Conservation (phyloP, 164 flowering plant species). For the Santalum album region DNA sequence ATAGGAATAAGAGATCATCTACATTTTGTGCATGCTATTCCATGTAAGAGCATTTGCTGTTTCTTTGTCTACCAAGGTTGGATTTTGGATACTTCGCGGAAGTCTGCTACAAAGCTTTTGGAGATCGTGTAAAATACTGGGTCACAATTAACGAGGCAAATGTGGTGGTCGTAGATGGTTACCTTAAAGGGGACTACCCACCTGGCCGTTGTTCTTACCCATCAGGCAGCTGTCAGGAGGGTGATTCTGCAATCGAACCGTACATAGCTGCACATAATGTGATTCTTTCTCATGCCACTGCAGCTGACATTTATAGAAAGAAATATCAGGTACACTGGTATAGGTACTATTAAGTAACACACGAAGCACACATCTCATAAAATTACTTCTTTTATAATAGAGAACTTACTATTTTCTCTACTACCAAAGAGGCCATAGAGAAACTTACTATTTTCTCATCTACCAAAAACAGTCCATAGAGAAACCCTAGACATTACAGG, state of each 20-base stretch:
- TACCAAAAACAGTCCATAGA: too few species aligned
- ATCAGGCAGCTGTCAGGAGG: not conserved
- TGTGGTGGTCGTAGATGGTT: not conserved
- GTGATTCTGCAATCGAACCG: slow-evolving; percentile 1
- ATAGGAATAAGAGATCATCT: too few species aligned
- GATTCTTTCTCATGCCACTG: slow-evolving; percentile 1
- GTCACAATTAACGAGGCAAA: slow-evolving; percentile 1
- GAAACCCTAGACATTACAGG: too few species aligned
- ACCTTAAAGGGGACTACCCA: not conserved
- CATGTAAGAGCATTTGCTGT: too few species aligned
- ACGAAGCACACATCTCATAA: too few species aligned
- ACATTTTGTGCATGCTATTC: too few species aligned
- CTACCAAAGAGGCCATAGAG: too few species aligned
- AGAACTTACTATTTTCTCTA: too few species aligned
- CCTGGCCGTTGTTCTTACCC: slow-evolving; percentile 5
- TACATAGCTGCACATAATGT: slow-evolving; percentile 1
- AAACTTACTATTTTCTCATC: too few species aligned
- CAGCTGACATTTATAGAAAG: not conserved
- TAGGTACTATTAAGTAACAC: not conserved
- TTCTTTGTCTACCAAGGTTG: not conserved
- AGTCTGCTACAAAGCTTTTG: slow-evolving; percentile 5
- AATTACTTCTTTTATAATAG: too few species aligned
- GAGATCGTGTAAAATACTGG: slow-evolving; percentile 2
- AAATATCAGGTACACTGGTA: not conserved
- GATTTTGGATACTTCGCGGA: not conserved